Base-by-base conservation (phyloP, 2,329 filamentous ascomycete species). In the Penicillium sp. region DNA sequence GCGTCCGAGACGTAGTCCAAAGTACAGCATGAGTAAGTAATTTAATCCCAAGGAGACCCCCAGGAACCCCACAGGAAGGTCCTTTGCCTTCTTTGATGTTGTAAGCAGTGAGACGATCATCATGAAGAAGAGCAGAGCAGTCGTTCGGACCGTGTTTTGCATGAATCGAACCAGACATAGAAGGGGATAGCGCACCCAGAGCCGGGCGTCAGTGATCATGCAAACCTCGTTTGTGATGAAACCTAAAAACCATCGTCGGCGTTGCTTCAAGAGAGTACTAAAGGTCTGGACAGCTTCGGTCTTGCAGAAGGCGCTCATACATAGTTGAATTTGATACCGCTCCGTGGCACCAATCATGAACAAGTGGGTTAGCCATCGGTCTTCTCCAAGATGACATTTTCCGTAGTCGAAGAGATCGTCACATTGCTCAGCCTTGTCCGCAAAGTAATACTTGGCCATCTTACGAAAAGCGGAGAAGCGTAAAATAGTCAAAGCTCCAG, bases 401-500 rank as follows among this genome's bases (percentile, higher is more conserved):
- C 88, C 89, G 65, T 91, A 97, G 66, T 98, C 91, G 64, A 98
- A 98, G 12, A 97, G 76, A 68, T 97, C 91, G 53, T 95, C 88
- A 63, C 89, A 95, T 64, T 95, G 87, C 68, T 95, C 91, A 4
- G 89, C 88, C 68, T 95, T 95, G 71, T 96, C 91, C 34, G 90
- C 89, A 68, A 98, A 98, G 72, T 98, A 97, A 72, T 95, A 95
- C 65, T 94, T 95, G 63, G 91, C 88, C 89, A 98, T 96, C 63
- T 87, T 85, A 51, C 90, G 81, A 71, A 98, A 97, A 5, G 93
- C 93, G 2, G 91, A 96, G 71, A 96, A 95, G 46, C 93, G 87
- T 47, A 98, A 75, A 74, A 96, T 95, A 1, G 91, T 97, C 58
- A 97, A 72, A n/a, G 91, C 91, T 26, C 93, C 91, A 0, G 93